These are phyloP conservation scores for Raphidocelis subcapitata DNA, from an alignment of 139 green algal genomes.

Conservation along the genomic window DNA sequence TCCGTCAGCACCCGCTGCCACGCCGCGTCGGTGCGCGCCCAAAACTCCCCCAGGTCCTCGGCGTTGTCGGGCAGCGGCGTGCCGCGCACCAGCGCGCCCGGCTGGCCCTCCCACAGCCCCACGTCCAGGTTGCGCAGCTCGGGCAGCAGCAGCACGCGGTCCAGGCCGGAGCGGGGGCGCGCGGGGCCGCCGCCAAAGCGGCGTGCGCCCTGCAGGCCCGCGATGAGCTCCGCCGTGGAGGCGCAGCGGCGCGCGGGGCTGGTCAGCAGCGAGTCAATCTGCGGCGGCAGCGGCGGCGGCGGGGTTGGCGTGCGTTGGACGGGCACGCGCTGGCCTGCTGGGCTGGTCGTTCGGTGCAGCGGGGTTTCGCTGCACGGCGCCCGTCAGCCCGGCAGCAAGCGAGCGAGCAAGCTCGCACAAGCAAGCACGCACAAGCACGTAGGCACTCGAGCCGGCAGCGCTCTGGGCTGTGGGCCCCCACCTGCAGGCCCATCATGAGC, in stretches of 20 bases:
- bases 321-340: no score
- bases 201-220: slow-evolving; percentile 14
- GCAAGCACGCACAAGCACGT: no score
- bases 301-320: no score
- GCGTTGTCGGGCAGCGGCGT: slow-evolving; percentile 10
- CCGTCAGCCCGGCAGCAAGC: no score
- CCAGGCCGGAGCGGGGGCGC: not conserved
- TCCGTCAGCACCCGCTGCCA: slow-evolving; percentile 11
- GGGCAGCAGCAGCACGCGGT: slow-evolving; percentile 12
- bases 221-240: slow-evolving; percentile 31
- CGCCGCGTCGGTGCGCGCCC: slow-evolving; percentile 4
- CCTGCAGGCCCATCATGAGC: slow-evolving; percentile 40
- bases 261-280: slow-evolving; percentile 44
- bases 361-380: no score
- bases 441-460: no score
- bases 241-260: slow-evolving; percentile 33
- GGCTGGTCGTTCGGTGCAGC: no score
- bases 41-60: slow-evolving; percentile 32
- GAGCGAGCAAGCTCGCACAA: no score
- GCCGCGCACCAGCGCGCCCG: slow-evolving; percentile 13
- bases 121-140: slow-evolving; percentile 34
- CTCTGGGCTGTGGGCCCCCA: no score
- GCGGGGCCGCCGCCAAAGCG: slow-evolving; percentile 1
- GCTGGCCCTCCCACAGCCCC: slow-evolving; percentile 29
- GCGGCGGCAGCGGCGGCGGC: no score